Conservation (phyloP, 192 early-diverging fungal species). For the Bifiguratus adelaidae region DNA sequence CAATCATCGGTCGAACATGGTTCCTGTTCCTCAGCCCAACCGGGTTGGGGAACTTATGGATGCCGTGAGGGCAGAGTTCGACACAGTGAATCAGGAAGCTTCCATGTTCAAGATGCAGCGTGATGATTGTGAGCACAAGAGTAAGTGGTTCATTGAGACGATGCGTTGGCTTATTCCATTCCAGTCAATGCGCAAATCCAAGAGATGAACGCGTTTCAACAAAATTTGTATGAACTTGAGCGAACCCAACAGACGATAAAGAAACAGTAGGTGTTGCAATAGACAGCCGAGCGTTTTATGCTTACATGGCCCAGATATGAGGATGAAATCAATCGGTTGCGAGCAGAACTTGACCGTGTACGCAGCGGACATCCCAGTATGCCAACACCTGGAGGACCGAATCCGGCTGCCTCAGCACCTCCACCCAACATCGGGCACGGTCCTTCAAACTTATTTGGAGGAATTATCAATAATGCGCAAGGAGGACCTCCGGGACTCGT, state of each 20-base stretch:
- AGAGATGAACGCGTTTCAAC: slow-evolving; percentile 71
- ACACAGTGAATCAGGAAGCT: slow-evolving; percentile 65
- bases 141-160: slow-evolving; percentile 35
- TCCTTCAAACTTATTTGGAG: slow-evolving; percentile 44
- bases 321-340: slow-evolving; percentile 73
- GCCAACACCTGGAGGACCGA: slow-evolving; percentile 20
- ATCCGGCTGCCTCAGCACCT: slow-evolving; percentile 10
- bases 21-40: slow-evolving; percentile 49
- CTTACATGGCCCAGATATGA: slow-evolving; percentile 47
- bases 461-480: slow-evolving; percentile 34
- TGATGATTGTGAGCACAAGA: slow-evolving; percentile 83
- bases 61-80: slow-evolving; percentile 67
- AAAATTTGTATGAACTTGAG: slow-evolving; percentile 72
- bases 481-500: slow-evolving; percentile 29
- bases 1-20: slow-evolving; percentile 75
- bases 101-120: slow-evolving; percentile 59
- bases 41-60: slow-evolving; percentile 78
- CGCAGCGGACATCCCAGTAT: slow-evolving; percentile 39
- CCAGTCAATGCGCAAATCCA: slow-evolving; percentile 62
- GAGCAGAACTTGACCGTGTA: slow-evolving; percentile 73
- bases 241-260: slow-evolving; percentile 68
- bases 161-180: slow-evolving; percentile 2
- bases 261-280: slow-evolving; percentile 45
- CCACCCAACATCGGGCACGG: slow-evolving; percentile 56
- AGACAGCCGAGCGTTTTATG: not conserved